Percentiles rank a stretch among this genome's conserved stretches.
Conservation (phyloP, 148 eudicot species). For the Talinum fruticosum region DNA sequence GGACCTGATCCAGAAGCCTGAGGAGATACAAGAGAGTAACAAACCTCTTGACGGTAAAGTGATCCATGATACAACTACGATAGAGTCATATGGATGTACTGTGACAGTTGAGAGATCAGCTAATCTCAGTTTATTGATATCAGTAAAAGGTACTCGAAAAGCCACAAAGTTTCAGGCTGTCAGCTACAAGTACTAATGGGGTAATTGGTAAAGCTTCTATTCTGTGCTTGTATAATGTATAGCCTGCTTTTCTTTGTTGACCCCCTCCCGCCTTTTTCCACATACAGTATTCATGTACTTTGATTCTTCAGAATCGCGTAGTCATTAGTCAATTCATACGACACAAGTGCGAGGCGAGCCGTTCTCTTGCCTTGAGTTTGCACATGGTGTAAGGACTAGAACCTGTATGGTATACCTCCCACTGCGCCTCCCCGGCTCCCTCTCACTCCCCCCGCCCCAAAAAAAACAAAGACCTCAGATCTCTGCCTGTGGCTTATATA, state of each 20-base stretch:
- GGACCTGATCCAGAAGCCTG: not conserved
- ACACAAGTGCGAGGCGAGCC: no score
- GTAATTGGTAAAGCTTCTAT: not conserved
- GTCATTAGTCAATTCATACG: not conserved
- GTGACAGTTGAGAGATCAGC: not conserved
- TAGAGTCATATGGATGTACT: not conserved
- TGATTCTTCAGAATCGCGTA: not conserved
- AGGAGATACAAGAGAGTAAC: no score
- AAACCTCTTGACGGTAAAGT: no score
- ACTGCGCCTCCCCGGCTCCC: no score
- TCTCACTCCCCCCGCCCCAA: no score
- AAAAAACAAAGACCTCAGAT: no score
- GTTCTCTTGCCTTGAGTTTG: no score
- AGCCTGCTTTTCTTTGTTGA: not conserved
- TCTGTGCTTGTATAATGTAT: not conserved
- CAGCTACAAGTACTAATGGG: not conserved
- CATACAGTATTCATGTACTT: not conserved
- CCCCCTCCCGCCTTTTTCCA: not conserved
- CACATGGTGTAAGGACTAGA: no score
- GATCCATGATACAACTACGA: no score
- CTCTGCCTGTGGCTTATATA: no score
- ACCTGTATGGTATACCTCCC: no score
- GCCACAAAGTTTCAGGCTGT: not conserved
- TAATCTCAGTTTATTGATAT: not conserved
- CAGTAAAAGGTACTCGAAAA: not conserved